Percentiles rank a stretch among this genome's conserved stretches.
phyloP scores from a whole-genome alignment of 176 grass and related monocot species.

The Coix lacrymajobi region DNA sequence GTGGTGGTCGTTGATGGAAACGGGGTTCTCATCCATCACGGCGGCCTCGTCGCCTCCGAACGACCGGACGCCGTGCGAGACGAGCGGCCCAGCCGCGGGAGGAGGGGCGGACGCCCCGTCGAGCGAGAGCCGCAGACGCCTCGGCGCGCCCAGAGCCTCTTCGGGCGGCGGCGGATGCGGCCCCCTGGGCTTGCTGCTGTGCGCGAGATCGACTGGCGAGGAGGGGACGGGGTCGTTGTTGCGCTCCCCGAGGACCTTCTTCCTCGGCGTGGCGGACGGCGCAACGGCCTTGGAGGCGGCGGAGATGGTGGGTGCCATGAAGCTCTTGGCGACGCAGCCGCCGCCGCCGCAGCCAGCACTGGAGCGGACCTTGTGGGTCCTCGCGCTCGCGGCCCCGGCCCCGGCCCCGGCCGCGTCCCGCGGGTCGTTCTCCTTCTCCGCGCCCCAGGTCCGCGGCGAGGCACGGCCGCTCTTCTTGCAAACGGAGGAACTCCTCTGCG shows the following conservation, averaged over 20 bases:
- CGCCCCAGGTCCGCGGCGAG: conserved; percentile 19
- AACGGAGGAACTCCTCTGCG: conserved; percentile 30
- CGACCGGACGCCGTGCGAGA: not conserved
- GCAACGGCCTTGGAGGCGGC: conserved; percentile 67
- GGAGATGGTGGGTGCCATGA: conserved; percentile 96
- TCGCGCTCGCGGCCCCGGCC: not conserved
- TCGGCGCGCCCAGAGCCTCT: not conserved
- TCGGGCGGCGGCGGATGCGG: not conserved
- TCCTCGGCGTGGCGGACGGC: conserved; percentile 43
- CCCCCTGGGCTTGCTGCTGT: not conserved
- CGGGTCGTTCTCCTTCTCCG: conserved; percentile 67
- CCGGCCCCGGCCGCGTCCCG: conserved; percentile 3
- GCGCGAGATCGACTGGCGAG: conserved; percentile 22
- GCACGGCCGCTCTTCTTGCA: conserved; percentile 21
- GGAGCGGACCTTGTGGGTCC: conserved; percentile 24
- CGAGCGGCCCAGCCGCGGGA: not conserved
- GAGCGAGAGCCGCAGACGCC: conserved; percentile 25
- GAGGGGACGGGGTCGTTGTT: conserved; percentile 28
- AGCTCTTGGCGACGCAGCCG: conserved; percentile 42
- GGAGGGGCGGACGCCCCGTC: not conserved
- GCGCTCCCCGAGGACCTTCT: conserved; percentile 61
- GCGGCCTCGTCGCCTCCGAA: conserved; percentile 12
- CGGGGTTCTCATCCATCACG: not conserved
- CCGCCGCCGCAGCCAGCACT: not conserved
- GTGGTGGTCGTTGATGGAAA: not conserved